Evolutionary conservation across 805 yeast species (phyloP), one percentile per base, ranked within the genome.

Genomic region (Metschnikowia rubicola): DNA sequence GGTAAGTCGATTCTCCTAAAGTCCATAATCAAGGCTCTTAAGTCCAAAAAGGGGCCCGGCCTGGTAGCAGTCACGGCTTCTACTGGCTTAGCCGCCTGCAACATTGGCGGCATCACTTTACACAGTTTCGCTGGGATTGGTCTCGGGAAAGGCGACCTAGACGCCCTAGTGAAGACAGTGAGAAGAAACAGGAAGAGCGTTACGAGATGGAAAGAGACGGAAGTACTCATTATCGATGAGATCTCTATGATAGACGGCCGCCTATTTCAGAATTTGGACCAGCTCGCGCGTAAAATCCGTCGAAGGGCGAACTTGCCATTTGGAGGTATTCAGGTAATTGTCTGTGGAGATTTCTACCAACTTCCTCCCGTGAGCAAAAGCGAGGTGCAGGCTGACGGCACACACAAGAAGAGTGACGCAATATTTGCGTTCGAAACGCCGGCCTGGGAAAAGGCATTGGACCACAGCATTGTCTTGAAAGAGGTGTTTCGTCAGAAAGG

Each of bases 311-410:
- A 70, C 11, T 55, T 53, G 41, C 97, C 97, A 0, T 94, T 94
- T 73, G 99, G 99, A 5, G 99, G 99, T 0, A 84, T 94, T 37
- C 99, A 94, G 60, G 56, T 94, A 12, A 80, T 94, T 10, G 66
- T 91, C 32, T 86, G 96, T 4, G 99, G 99, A n/a, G 99, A 94
- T 67, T 91, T 92, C 62, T 91, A 86, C 65, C 99, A 94, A 67
- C 73, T 94, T 37, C 99, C 99, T 1, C 99, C 99, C 0, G 95
- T 94, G 7, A 70, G 75, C 10, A 73, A 73, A 19, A 30, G 19
- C 8, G 53, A 50, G 9, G 19, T 48, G 8, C 72, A 68, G 36
- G 66, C 62, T 17, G 60, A 60, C 13, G 65, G 64, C 0, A 59
- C 59, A 26, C 48, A 48, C 7, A 21, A 36, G 8, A 46, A 48